A percentile compares a stretch with the other conserved stretches of the same genome.
Conservation (phyloP, 2,329 filamentous ascomycete genomes). For the Verticillium nonalfalfae region DNA sequence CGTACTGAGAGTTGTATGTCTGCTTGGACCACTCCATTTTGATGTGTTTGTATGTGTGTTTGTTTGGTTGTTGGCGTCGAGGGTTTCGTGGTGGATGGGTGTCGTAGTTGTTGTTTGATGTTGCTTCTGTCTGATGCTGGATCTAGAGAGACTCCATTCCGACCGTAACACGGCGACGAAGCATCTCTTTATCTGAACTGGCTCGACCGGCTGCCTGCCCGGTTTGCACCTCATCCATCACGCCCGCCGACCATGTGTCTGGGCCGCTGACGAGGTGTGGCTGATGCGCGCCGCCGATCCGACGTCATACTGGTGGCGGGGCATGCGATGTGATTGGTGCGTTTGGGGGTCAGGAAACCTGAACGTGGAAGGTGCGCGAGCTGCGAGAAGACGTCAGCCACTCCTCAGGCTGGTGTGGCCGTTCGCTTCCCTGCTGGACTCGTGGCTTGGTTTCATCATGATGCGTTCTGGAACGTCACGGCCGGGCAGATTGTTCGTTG, state of each 20-base stretch:
- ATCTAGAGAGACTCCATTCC: not conserved
- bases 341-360: not conserved
- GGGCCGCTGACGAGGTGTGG: not conserved
- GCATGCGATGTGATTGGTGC: not conserved
- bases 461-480: not conserved
- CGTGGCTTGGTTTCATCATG: constrained; percentile 3
- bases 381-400: not conserved
- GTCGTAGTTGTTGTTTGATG: not conserved
- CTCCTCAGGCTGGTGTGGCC: not conserved
- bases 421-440: not conserved
- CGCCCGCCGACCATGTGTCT: not conserved
- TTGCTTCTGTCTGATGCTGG: not conserved
- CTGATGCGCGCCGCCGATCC: not conserved
- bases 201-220: not conserved
- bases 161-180: not conserved
- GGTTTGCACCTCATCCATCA: not conserved
- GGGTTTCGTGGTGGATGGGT: not conserved
- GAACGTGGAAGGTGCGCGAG: not conserved
- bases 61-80: not conserved
- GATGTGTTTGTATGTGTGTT: not conserved
- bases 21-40: constrained; percentile 48
- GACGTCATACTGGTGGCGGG: not conserved
- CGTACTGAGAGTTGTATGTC: constrained; percentile 66
- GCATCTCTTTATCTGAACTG: not conserved
- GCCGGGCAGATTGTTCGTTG: not conserved